Base-by-base conservation (phyloP, 2,329 filamentous ascomycete species). In the Phaeosphaeriaceae sp. region DNA sequence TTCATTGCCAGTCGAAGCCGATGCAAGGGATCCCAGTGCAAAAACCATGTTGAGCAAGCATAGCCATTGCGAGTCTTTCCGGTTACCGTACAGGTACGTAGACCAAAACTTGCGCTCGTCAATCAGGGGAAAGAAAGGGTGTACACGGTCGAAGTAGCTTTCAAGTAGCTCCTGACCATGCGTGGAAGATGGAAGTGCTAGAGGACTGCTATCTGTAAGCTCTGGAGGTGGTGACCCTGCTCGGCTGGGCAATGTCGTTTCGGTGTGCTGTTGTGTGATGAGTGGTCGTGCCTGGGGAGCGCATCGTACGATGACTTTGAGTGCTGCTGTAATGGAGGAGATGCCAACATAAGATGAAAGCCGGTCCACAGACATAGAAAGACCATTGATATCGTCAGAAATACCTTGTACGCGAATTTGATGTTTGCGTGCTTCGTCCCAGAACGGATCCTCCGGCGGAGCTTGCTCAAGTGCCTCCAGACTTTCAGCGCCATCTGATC, bases 31-130 rank as follows among this genome's bases (percentile, higher is more conserved):
- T 12, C 88, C 88, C 75, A 91, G 83, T 4, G 87, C 87, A 57
- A 90, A 87, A 4, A 92, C 87, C 76, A 89, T 89, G 67, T 92
- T 91, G 16, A 90, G 75, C 6, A 92, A 74, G 7, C 86, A 85
- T 15, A 90, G 78, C 88, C 88, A 92, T 16, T 87, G 81, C 1
- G 83, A 78, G 66, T 91, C 87, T 50, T 79, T 84, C 15, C 87
- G 79, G 55, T 84, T 81, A 9, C 83, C 83, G 49, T 82, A 80
- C 13, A 85, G 75, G 59, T 87, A 88, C 43, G 84, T 83, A 8
- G 84, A 83, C 54, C 86, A 83, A 69, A 91, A 90, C 8, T 82
- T 80, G 15, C 82, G 81, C 68, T 91, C 88, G 58, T 92, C 87
- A 3, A 92, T 78, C 80, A 91, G 85, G 0, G 88, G 88, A 3